Evolutionary conservation across 2,329 filamentous ascomycete genomes (phyloP), one percentile per base, ranked within the genome.

Genomic region (Boeremia lycopersici): DNA sequence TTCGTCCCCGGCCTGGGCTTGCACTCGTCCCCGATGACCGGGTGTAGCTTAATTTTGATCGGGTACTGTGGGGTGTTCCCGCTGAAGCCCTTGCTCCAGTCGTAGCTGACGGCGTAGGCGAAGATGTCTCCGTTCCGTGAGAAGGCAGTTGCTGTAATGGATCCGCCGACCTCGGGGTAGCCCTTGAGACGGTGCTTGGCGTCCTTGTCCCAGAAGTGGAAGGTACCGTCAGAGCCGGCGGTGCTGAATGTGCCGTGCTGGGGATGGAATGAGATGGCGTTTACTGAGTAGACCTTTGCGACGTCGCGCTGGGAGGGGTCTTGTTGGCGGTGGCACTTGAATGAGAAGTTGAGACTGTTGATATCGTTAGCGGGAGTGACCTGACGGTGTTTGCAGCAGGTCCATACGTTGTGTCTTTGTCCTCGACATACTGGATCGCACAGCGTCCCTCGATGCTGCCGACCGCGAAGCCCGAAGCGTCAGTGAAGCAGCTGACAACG

Each of bases 171-270:
- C 50, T 81, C 77, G 4, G 77, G 77, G 63, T 81, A 99, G 12
- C 95, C 95, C 82, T 81, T 81, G 53, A 81, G 72, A 46, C 79
- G 72, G 69, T 81, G 79, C 65, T 81, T 81, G 46, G 79, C 79
- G 64, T 82, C 80, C 73, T 81, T 82, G 74, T 99, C 95, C 90
- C 90, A 95, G 83, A 93, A 95, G 79, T 95, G 90, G 82, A 98
- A 99, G 0, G 95, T 97, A 49, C 95, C 95, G 76, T 99, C 95
- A 30, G 88, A 90, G 50, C 95, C 95, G 42, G 95, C 92, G 2
- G 95, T 99, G 78, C 90, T 96, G 80, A 99, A 99, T n/a, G 95
- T 99, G 70, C 95, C 95, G 76, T 97, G 93, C 11, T 90, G 83
- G 1, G 95, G 95, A 78, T 99, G 95, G 86, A 98, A 98, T 23